Conservation (phyloP, 1,284 basidiomycete genomes). For the Anthracocystis panici-leucophaei region DNA sequence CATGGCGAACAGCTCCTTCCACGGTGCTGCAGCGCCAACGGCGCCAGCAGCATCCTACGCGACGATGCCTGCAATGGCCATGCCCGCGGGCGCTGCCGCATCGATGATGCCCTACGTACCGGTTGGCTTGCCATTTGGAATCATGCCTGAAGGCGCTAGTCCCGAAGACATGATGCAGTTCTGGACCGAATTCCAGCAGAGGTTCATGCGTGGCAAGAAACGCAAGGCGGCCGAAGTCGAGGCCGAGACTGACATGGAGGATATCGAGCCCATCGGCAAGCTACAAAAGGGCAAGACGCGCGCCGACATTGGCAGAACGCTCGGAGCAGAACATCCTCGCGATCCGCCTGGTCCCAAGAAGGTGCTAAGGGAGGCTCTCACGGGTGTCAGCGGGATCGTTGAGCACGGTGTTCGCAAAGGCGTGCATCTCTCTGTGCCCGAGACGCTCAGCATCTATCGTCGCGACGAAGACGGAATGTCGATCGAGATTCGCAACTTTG, state of each 20-base stretch:
- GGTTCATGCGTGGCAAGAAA: slow-evolving; percentile 47
- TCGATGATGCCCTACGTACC: slow-evolving; percentile 43
- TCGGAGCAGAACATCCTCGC: slow-evolving; percentile 78
- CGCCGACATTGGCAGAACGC: slow-evolving; percentile 72
- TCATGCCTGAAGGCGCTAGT: slow-evolving; percentile 48
- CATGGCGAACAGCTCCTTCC: slow-evolving; percentile 17
- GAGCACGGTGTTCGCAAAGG: slow-evolving; percentile 44
- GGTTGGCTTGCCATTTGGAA: slow-evolving; percentile 40
- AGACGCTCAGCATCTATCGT: slow-evolving; percentile 46
- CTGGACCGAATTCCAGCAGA: slow-evolving; percentile 51
- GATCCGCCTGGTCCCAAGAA: slow-evolving; percentile 73
- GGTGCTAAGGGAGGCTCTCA: slow-evolving; percentile 72
- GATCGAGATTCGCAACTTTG: slow-evolving; percentile 84
- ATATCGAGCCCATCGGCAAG: slow-evolving; percentile 50
- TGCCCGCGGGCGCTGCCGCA: slow-evolving; percentile 16
- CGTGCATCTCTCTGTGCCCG: slow-evolving; percentile 40
- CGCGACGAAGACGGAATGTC: slow-evolving; percentile 73
- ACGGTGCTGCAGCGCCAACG: slow-evolving; percentile 4
- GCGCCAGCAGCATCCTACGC: not conserved
- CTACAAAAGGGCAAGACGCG: slow-evolving; percentile 39
- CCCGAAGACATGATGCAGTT: slow-evolving; percentile 53
- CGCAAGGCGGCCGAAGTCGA: slow-evolving; percentile 40
- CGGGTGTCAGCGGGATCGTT: slow-evolving; percentile 32
- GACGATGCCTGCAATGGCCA: slow-evolving; percentile 12
- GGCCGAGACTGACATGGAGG: slow-evolving; percentile 32